Evolutionary conservation across 257 asterid genomes (phyloP).

Genomic region (Lycium barbarum): DNA sequence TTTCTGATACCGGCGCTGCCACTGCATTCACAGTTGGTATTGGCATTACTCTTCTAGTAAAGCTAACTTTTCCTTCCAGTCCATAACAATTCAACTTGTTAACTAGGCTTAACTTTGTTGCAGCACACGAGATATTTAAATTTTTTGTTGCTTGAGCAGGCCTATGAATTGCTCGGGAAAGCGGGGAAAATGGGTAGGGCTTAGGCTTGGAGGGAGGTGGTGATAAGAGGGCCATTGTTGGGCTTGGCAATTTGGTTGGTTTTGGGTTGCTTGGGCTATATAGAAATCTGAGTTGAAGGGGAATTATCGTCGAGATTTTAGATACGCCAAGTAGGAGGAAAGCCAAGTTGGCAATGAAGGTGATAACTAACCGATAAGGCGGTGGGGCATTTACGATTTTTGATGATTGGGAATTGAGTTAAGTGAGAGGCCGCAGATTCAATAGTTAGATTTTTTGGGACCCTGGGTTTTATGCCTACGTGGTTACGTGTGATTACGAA

Average conservation of each 20-base stretch:
- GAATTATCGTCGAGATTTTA: conserved; percentile 35
- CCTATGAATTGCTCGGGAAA: conserved; percentile 28
- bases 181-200: conserved; percentile 41
- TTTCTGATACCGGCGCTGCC: conserved; percentile 45
- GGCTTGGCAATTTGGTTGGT: conserved; percentile 29
- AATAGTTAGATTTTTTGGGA: conserved; percentile 27
- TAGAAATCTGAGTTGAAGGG: not conserved
- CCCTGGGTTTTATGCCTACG: not conserved
- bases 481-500: not conserved
- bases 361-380: conserved; percentile 47
- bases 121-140: conserved; percentile 25
- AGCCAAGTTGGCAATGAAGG: conserved; percentile 41
- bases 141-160: conserved; percentile 34
- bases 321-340: conserved; percentile 22
- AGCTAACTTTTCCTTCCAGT: conserved; percentile 22
- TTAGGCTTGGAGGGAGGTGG: conserved; percentile 51
- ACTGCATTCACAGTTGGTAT: conserved; percentile 47
- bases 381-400: conserved; percentile 37
- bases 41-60: conserved; percentile 38
- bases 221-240: conserved; percentile 54
- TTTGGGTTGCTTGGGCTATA: conserved; percentile 22
- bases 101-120: conserved; percentile 21
- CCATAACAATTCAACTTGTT: conserved; percentile 30
- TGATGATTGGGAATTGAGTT: conserved; percentile 28
- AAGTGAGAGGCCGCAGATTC: not conserved